Evolutionary conservation across 768 basidiomycete species (phyloP).

Genomic region (Hortiboletus flavorubellus): DNA sequence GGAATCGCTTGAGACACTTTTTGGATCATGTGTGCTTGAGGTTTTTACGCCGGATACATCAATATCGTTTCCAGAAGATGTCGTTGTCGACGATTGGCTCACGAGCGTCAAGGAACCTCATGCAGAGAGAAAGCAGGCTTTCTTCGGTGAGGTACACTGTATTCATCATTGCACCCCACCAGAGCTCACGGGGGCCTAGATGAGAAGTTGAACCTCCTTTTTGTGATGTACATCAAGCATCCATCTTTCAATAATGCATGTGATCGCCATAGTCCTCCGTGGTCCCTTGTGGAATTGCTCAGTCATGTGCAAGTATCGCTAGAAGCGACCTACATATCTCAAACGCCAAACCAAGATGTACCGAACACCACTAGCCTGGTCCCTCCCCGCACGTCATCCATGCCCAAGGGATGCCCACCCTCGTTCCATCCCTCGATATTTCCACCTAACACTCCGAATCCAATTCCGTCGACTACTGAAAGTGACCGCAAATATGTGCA

Average conservation of each 20-base stretch:
- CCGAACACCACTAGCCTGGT: constrained; percentile 38
- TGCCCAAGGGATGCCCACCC: constrained; percentile 33
- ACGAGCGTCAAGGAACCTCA: constrained; percentile 37
- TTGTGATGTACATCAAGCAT: constrained; percentile 37
- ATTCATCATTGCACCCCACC: constrained; percentile 5
- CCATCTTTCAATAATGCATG: constrained; percentile 32
- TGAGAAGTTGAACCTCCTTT: constrained; percentile 50
- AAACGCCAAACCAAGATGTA: constrained; percentile 36
- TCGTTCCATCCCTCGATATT: constrained; percentile 61
- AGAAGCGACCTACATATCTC: constrained; percentile 77
- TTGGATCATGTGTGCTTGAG: constrained; percentile 55
- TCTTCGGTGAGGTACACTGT: constrained; percentile 58
- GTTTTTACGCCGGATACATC: constrained; percentile 66
- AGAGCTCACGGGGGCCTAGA: constrained; percentile 37
- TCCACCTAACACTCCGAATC: constrained; percentile 82
- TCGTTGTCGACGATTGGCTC: constrained; percentile 55
- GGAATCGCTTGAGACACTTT: constrained; percentile 60
- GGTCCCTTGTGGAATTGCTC: constrained; percentile 54
- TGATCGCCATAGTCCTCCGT: constrained; percentile 28
- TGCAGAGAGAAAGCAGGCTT: constrained; percentile 61
- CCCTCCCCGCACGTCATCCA: constrained; percentile 55
- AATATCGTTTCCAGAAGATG: constrained; percentile 52
- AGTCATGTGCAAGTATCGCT: constrained; percentile 72
- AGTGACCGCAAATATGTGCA: constrained; percentile 74
- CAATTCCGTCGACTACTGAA: constrained; percentile 69